These are phyloP conservation scores for Thymus mandschuricus DNA, from an alignment of 257 asterid species.

Conservation along the genomic window DNA sequence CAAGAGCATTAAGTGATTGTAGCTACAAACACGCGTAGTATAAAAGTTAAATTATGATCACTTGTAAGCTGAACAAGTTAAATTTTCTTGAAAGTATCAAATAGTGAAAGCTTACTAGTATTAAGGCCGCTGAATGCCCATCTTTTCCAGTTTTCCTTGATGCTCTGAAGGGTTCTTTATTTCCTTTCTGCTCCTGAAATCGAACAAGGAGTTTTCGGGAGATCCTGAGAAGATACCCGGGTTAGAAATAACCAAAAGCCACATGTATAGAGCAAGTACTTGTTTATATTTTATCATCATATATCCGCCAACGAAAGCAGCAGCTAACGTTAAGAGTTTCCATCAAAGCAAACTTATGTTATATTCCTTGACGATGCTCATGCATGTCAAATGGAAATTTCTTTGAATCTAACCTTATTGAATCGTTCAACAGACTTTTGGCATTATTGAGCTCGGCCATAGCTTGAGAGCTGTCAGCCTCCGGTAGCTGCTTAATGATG, in stretches of 20 bases:
- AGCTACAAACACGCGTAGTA: conserved; percentile 52
- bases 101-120: conserved; percentile 60
- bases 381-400: conserved; percentile 10
- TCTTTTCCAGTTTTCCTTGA: conserved; percentile 45
- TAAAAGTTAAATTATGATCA: conserved; percentile 3
- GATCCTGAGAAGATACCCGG: conserved; percentile 50
- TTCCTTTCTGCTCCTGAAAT: conserved; percentile 43
- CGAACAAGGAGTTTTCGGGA: conserved; percentile 51
- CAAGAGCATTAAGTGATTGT: conserved; percentile 76
- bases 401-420: conserved; percentile 56
- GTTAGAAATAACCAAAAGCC: conserved; percentile 21
- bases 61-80: neutral
- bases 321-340: conserved; percentile 7
- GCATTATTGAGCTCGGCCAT: conserved; percentile 64
- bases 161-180: conserved; percentile 39
- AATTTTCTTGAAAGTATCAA: neutral
- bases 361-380: neutral
- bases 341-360: neutral
- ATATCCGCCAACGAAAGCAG: conserved; percentile 14
- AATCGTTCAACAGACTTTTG: conserved; percentile 54
- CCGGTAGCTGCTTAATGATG: conserved; percentile 50
- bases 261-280: conserved; percentile 19
- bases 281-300: conserved; percentile 3
- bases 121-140: conserved; percentile 53
- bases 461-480: conserved; percentile 55